phyloP scores from a whole-genome alignment of 2,329 filamentous ascomycete species.

The Teratosphaeria zuluensis region DNA sequence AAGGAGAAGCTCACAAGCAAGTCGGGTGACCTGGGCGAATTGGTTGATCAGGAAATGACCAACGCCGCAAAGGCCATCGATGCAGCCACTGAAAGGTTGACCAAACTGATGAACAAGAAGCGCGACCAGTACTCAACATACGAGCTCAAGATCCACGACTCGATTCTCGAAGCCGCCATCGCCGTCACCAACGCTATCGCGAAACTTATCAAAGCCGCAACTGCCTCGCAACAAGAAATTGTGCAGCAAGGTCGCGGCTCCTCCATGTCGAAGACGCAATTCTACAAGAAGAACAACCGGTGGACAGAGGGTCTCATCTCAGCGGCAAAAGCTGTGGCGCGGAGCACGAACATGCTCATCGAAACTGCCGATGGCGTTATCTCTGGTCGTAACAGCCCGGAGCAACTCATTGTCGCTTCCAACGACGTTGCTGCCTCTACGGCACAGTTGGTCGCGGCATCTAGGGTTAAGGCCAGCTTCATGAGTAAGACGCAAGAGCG shows the following conservation, averaged over 20 bases:
- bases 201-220: constrained; percentile 88
- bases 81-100: constrained; percentile 77
- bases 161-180: constrained; percentile 83
- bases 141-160: constrained; percentile 90
- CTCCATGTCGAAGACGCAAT: constrained; percentile 64
- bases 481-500: constrained; percentile 95
- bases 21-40: constrained; percentile 79
- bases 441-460: constrained; percentile 90
- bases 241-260: constrained; percentile 85
- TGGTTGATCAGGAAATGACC: constrained; percentile 83
- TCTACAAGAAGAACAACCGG: constrained; percentile 99
- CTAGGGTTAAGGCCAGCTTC: constrained; percentile 92
- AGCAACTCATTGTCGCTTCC: constrained; percentile 94
- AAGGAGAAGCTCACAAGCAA: constrained; percentile 72
- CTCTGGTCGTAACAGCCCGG: constrained; percentile 80
- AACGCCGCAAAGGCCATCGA: constrained; percentile 95
- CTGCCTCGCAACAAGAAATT: constrained; percentile 88
- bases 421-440: constrained; percentile 96
- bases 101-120: constrained; percentile 93
- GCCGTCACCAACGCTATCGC: constrained; percentile 92
- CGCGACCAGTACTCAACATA: constrained; percentile 91
- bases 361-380: constrained; percentile 97
- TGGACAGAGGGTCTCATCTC: constrained; percentile 98
- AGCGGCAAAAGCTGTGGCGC: constrained; percentile 89
- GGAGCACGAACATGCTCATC: constrained; percentile 89